Percentiles rank a stretch among this genome's conserved stretches.
Evolutionary conservation across 2,329 filamentous ascomycete genomes (phyloP).

Genomic region (Helotiales sp.): DNA sequence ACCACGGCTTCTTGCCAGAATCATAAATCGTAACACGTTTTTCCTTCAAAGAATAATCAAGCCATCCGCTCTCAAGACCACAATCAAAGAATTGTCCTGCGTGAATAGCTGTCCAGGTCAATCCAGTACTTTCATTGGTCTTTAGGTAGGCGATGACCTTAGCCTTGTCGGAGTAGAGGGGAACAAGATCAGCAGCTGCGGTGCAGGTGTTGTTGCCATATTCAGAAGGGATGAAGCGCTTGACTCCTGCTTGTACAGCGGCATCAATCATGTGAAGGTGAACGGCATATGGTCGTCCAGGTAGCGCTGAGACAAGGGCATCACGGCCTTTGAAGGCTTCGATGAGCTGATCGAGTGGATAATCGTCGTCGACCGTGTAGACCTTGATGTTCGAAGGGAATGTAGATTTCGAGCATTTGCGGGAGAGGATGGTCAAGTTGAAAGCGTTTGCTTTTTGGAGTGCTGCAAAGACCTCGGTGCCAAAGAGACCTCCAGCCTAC

Average conservation of each 20-base stretch:
- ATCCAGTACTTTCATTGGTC: not conserved
- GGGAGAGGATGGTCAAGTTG: constrained; percentile 1
- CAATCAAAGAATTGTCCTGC: constrained; percentile 28
- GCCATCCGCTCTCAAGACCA: constrained; percentile 19
- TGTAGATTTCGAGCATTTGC: constrained; percentile 33
- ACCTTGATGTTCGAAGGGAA: constrained; percentile 39
- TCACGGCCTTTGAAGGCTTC: constrained; percentile 33
- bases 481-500: not conserved
- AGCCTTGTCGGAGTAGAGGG: not conserved
- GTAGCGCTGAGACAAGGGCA: constrained; percentile 17
- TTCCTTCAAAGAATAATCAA: constrained; percentile 36
- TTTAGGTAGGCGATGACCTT: not conserved
- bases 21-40: constrained; percentile 34
- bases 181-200: not conserved
- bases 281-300: not conserved
- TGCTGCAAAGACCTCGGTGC: not conserved
- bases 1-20: constrained; percentile 28
- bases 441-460: not conserved
- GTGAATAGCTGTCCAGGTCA: constrained; percentile 32
- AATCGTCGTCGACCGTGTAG: constrained; percentile 34
- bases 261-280: constrained; percentile 49
- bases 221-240: constrained; percentile 59
- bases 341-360: constrained; percentile 36
- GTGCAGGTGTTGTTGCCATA: constrained; percentile 41
- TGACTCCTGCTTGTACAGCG: constrained; percentile 55